Conservation (phyloP, 2,329 filamentous ascomycete genomes). For the Lecanoromycetidae sp. region DNA sequence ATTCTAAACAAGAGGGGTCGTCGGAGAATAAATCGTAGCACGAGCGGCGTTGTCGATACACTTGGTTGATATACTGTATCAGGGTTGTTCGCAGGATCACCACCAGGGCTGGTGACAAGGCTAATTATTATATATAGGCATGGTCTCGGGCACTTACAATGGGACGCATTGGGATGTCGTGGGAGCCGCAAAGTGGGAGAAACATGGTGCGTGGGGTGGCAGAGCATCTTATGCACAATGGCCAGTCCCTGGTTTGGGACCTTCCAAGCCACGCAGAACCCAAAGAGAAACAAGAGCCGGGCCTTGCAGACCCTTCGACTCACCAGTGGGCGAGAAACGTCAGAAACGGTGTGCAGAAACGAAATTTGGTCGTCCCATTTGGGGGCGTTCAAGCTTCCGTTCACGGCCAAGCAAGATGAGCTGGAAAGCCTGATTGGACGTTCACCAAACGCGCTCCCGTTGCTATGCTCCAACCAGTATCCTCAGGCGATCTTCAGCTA, state of each 20-base stretch:
- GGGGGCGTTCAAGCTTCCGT: slow-evolving; percentile 1
- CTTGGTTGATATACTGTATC: too few relatives aligned
- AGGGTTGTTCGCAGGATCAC: too few relatives aligned
- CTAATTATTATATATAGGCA: neutral
- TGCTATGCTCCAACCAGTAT: neutral
- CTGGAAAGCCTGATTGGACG: slow-evolving; percentile 6
- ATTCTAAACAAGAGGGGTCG: too few relatives aligned
- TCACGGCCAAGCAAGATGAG: neutral
- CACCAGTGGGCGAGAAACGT: neutral
- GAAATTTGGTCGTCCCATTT: neutral
- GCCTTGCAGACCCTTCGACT: too few relatives aligned
- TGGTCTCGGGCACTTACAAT: neutral
- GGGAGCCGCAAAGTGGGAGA: neutral
- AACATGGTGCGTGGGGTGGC: slow-evolving; percentile 1
- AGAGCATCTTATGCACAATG: slow-evolving; percentile 8
- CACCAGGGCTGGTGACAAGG: neutral
- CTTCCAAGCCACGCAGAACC: neutral
- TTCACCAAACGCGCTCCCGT: neutral
- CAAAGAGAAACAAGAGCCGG: neutral
- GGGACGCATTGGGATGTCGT: neutral
- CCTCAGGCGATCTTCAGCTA: neutral
- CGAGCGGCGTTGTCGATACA: too few relatives aligned
- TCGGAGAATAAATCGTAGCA: too few relatives aligned
- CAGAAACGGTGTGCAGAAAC: neutral
- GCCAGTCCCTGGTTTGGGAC: neutral